Evolutionary conservation across 345 rosid species (phyloP).

Genomic region (Pseudoturritis turrita): DNA sequence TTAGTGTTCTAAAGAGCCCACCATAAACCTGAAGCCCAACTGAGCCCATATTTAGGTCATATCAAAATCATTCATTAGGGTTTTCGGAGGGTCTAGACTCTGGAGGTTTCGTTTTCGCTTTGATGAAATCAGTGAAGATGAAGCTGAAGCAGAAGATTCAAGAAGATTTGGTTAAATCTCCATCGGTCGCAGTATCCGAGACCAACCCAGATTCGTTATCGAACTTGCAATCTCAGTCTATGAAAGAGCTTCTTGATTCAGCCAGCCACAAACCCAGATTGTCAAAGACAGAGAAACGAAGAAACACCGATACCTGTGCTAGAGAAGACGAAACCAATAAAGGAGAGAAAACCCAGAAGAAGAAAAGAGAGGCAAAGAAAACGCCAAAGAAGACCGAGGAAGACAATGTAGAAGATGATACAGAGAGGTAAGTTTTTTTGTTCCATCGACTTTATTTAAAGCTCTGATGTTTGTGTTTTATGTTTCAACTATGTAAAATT

Average conservation of each 20-base stretch:
- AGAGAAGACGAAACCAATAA: slow-evolving; percentile 25
- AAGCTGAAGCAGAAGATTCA: slow-evolving; percentile 86
- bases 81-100: slow-evolving; percentile 3
- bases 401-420: slow-evolving; percentile 18
- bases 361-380: slow-evolving; percentile 25
- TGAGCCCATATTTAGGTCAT: background rate
- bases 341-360: slow-evolving; percentile 25
- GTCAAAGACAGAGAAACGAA: slow-evolving; percentile 75
- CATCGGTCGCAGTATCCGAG: slow-evolving; percentile 26
- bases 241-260: slow-evolving; percentile 53
- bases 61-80: slow-evolving; percentile 8
- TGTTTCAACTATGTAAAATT: background rate
- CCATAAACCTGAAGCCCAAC: background rate
- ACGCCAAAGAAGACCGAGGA: slow-evolving; percentile 29
- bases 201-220: slow-evolving; percentile 12
- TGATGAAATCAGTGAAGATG: slow-evolving; percentile 35
- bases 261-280: slow-evolving; percentile 55
- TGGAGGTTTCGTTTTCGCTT: background rate
- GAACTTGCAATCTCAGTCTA: slow-evolving; percentile 38
- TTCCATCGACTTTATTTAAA: background rate
- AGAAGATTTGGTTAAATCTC: slow-evolving; percentile 39
- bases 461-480: background rate
- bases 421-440: slow-evolving; percentile 30
- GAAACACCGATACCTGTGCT: slow-evolving; percentile 31
- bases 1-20: too few species aligned